phyloP scores from a whole-genome alignment of 768 basidiomycete species.

The Hygrocybe coccinea region DNA sequence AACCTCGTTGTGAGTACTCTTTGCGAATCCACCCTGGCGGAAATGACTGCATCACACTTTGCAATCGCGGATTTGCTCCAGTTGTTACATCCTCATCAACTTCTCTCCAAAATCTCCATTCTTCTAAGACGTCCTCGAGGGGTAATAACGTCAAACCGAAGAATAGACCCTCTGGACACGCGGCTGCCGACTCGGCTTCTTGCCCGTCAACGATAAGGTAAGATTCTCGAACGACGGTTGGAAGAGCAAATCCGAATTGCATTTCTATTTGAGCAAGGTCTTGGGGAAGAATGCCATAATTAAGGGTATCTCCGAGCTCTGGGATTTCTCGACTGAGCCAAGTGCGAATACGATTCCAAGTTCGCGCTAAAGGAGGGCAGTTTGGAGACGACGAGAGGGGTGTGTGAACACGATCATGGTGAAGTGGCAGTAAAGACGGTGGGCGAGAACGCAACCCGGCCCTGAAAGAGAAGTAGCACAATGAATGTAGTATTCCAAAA shows the following conservation, averaged over 20 bases:
- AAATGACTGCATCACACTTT: constrained; percentile 78
- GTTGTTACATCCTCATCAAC: constrained; percentile 86
- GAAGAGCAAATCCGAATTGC: constrained; percentile 79
- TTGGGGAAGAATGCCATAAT: constrained; percentile 78
- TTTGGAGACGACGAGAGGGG: constrained; percentile 36
- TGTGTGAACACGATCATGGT: constrained; percentile 49
- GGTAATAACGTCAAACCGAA: constrained; percentile 93
- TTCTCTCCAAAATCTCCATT: constrained; percentile 95
- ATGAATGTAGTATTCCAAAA: constrained; percentile 5
- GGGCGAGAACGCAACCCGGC: constrained; percentile 44
- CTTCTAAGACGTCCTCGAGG: constrained; percentile 87
- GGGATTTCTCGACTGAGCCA: constrained; percentile 87
- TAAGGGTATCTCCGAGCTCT: constrained; percentile 92
- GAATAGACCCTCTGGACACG: constrained; percentile 86
- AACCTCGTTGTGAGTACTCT: constrained; percentile 90
- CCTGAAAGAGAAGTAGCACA: constrained; percentile 18
- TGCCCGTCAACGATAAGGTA: constrained; percentile 89
- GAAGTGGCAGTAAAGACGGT: constrained; percentile 61
- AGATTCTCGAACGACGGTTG: constrained; percentile 83
- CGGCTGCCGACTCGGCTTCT: constrained; percentile 83
- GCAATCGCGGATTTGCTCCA: constrained; percentile 70
- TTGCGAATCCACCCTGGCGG: constrained; percentile 85
- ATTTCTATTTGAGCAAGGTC: constrained; percentile 79
- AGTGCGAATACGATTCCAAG: constrained; percentile 79
- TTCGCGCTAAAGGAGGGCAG: constrained; percentile 76